A percentile compares a stretch with the other conserved stretches of the same genome.
Evolutionary conservation across 495 filamentous ascomycete species (phyloP).

Genomic region (Tricharina praecox): DNA sequence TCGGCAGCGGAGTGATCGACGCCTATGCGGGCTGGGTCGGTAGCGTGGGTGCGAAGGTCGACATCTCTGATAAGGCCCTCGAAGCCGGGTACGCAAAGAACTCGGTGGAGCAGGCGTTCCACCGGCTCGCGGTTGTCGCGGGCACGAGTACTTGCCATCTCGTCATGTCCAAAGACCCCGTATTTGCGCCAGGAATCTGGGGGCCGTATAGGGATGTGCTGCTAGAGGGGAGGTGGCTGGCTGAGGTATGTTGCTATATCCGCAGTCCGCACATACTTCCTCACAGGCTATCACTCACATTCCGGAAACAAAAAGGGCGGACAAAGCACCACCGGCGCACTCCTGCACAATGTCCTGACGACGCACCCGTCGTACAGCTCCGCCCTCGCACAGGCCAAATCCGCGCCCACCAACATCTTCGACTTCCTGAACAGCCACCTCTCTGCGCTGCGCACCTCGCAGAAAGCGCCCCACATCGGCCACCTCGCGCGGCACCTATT

Average conservation of each 20-base stretch:
- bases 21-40: constrained; percentile 98
- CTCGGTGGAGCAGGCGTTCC: constrained; percentile 80
- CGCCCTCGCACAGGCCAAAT: constrained; percentile 55
- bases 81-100: constrained; percentile 46
- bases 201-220: constrained; percentile 67
- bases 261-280: not conserved
- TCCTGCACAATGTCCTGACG: constrained; percentile 83
- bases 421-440: constrained; percentile 87
- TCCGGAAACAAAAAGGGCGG: constrained; percentile 90
- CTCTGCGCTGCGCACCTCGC: constrained; percentile 48
- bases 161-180: constrained; percentile 77
- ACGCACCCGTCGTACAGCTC: constrained; percentile 78
- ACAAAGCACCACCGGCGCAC: constrained; percentile 84
- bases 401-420: constrained; percentile 69
- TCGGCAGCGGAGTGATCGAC: constrained; percentile 93
- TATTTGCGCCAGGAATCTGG: constrained; percentile 92
- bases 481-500: constrained; percentile 84
- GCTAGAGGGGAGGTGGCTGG: constrained; percentile 81
- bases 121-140: constrained; percentile 82
- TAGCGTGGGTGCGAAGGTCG: constrained; percentile 88
- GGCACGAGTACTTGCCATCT: constrained; percentile 95
- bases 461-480: constrained; percentile 55
- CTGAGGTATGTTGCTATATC: constrained; percentile 36
- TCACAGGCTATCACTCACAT: constrained; percentile 46
- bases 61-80: constrained; percentile 44